These are phyloP conservation scores for Yamadazyma laniorum DNA, from an alignment of 805 yeast species.

Conservation along the genomic window DNA sequence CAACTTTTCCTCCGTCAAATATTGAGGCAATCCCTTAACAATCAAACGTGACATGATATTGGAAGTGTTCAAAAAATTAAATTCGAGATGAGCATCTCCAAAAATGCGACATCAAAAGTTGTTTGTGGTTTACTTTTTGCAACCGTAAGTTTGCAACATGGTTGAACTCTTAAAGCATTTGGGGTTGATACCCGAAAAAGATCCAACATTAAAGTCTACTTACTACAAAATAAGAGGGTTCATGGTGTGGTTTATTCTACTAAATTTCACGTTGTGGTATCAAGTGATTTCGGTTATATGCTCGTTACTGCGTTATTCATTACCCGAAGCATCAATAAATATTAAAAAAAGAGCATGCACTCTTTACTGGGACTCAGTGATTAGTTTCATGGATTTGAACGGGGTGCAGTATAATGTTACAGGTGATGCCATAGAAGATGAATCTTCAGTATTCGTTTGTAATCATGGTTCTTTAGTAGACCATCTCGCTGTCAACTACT, in stretches of 20 bases:
- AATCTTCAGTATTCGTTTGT: conserved; percentile 39
- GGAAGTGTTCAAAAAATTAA: not conserved
- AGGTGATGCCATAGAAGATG: conserved; percentile 42
- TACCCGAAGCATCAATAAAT: conserved; percentile 21
- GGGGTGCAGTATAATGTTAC: conserved; percentile 34
- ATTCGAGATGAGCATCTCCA: conserved; percentile 11
- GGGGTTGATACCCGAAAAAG: conserved; percentile 25
- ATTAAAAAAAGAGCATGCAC: conserved; percentile 18
- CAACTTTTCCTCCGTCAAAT: conserved; percentile 71
- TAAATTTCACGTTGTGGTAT: conserved; percentile 17
- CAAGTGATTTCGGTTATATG: conserved; percentile 20
- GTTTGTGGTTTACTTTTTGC: conserved; percentile 5
- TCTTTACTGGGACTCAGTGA: conserved; percentile 29
- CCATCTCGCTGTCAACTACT: conserved; percentile 49
- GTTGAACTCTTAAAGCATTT: conserved; percentile 34
- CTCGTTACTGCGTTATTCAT: conserved; percentile 11
- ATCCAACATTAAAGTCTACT: conserved; percentile 10
- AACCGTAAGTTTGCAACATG: conserved; percentile 4
- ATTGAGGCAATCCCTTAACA: conserved; percentile 83
- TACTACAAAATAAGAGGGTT: conserved; percentile 18
- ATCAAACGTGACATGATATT: conserved; percentile 86
- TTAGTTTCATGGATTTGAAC: conserved; percentile 34
- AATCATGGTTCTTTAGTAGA: conserved; percentile 75
- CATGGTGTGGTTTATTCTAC: conserved; percentile 16
- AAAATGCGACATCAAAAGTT: not conserved